A percentile compares a stretch with the other conserved stretches of the same genome.
Evolutionary conservation across 2,329 filamentous ascomycete genomes (phyloP).

Genomic region (Chaetomium sp.): DNA sequence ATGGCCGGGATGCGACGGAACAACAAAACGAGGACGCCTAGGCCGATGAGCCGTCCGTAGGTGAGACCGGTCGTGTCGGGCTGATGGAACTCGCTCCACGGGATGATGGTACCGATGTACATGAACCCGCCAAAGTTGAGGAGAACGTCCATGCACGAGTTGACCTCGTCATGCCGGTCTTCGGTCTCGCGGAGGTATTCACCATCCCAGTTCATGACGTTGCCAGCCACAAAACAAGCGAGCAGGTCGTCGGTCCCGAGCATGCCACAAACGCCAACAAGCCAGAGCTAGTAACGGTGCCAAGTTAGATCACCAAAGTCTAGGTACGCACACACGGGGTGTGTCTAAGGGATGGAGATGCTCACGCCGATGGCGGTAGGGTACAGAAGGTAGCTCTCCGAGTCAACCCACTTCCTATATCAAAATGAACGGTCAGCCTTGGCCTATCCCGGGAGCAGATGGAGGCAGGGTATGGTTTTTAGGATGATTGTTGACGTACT

Average conservation of each 20-base stretch:
- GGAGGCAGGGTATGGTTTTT: neutral
- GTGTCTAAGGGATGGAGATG: neutral
- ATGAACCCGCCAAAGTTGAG: constrained; percentile 64
- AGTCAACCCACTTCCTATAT: constrained; percentile 56
- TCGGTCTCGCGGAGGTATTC: constrained; percentile 59
- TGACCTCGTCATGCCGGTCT: constrained; percentile 62
- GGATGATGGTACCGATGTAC: constrained; percentile 59
- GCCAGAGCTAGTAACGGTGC: constrained; percentile 47
- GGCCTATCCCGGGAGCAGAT: neutral
- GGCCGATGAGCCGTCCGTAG: constrained; percentile 49
- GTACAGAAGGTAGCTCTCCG: constrained; percentile 56
- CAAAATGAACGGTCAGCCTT: neutral
- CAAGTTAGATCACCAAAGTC: neutral
- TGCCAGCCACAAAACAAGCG: constrained; percentile 62
- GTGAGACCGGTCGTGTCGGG: constrained; percentile 57
- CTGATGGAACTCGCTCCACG: constrained; percentile 57
- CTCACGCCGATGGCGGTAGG: constrained; percentile 51
- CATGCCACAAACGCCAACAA: constrained; percentile 59
- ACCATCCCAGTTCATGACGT: constrained; percentile 64
- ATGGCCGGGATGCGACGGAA: constrained; percentile 61
- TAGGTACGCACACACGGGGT: neutral
- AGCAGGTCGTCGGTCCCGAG: constrained; percentile 63
- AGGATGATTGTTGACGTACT: constrained; percentile 50
- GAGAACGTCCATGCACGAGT: constrained; percentile 58
- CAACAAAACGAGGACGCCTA: constrained; percentile 55